Evolutionary conservation across 371 early-diverging fungal genomes (phyloP), one percentile per base, ranked within the genome.

Genomic region (Conidiobolus incongruus): DNA sequence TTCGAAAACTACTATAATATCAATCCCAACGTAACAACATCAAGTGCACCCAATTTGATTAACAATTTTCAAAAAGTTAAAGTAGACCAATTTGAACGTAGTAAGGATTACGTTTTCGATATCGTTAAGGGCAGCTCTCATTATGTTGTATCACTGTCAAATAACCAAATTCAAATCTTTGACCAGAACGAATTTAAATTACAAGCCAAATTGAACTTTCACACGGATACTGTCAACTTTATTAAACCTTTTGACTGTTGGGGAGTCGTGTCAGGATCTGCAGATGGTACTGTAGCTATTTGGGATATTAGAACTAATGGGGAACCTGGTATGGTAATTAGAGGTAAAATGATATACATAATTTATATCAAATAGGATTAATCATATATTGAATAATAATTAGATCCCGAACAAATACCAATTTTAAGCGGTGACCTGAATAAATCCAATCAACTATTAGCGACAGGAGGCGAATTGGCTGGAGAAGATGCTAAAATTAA

Each of bases 401-500:
- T 16, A 39, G 26, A 29, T 32, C 42, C n/a, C 30, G 33, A 33
- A 0, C 43, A 11, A 24, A 47, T 17, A 8, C 30, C 16, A 16
- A n/a, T 44, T 21, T 39, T 28, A 11, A 39, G 26, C 19, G 47
- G 71, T 68, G 78, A 79, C 45, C 40, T 75, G 31, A 82, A 80
- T 45, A 58, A 57, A 17, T 54, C 67, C 12, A 72, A 73, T 28
- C 61, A 66, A 0, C 46, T 80, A 38, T 54, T 80, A n/a, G 77
- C 79, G 10, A 72, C 68, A 30, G 81, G 83, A 16, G 73, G 81
- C 3, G 77, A 80, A 37, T 63, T 77, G 13, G 54, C 60, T 6
- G 62, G 59, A 13, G 64, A 65, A 15, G 69, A 69, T 28, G 77
- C 82, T 17, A 71, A 66, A 44, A 56, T 91, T 7, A 54, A 61